Evolutionary conservation across 176 grass and related monocot species (phyloP).

Genomic region (Typha latifolia): DNA sequence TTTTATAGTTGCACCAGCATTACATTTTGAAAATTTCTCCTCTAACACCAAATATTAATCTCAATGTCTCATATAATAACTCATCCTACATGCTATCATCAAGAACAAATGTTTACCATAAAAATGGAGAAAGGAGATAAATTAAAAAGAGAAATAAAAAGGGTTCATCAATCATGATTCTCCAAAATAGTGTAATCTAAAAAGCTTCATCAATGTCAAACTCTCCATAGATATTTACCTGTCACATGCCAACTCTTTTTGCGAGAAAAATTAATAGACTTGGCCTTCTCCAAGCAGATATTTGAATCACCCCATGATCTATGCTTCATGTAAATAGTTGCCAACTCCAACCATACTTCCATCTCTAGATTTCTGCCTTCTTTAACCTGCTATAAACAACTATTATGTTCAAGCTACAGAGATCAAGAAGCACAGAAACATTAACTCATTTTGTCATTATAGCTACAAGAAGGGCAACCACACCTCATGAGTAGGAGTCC

Average conservation of each 20-base stretch:
- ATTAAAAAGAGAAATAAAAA: background rate
- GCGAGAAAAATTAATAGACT: slow-evolving; percentile 44
- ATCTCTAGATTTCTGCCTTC: slow-evolving; percentile 58
- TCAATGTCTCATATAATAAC: background rate
- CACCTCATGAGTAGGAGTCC: slow-evolving; percentile 47
- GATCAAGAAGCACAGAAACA: slow-evolving; percentile 5
- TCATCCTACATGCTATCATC: background rate
- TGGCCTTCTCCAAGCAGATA: slow-evolving; percentile 69
- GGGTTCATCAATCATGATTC: slow-evolving; percentile 5
- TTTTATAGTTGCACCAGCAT: too few relatives aligned
- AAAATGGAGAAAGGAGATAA: background rate
- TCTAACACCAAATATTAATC: too few relatives aligned
- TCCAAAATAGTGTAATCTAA: slow-evolving; percentile 3
- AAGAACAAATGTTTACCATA: background rate
- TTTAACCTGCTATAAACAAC: slow-evolving; percentile 42
- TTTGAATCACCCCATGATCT: slow-evolving; percentile 68
- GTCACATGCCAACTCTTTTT: slow-evolving; percentile 64
- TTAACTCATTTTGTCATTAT: slow-evolving; percentile 1
- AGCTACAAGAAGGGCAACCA: slow-evolving; percentile 4
- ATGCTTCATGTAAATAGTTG: slow-evolving; percentile 74
- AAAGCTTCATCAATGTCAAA: slow-evolving; percentile 4
- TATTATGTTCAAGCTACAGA: slow-evolving; percentile 21
- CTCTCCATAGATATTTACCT: slow-evolving; percentile 43
- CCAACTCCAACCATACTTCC: slow-evolving; percentile 83
- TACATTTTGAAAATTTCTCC: too few relatives aligned